Evolutionary conservation across 495 filamentous ascomycete genomes (phyloP).

Genomic region (Trichoderma asperelloides): DNA sequence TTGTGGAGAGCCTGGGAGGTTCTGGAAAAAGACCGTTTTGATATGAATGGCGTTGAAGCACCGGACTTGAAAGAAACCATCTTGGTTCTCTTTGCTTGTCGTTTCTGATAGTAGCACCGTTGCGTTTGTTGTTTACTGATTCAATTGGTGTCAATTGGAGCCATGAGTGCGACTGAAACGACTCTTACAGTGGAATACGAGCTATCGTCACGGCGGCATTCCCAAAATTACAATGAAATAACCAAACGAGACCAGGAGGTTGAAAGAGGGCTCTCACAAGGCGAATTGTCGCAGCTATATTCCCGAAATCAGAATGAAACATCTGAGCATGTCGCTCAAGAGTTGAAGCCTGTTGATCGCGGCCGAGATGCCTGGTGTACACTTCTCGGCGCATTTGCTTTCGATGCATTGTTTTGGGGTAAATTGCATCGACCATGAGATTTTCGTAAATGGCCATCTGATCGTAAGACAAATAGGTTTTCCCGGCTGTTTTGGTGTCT

Average conservation of each 20-base stretch:
- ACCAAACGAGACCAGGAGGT: background rate
- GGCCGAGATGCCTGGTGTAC: conserved; percentile 16
- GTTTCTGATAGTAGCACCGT: background rate
- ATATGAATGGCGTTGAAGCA: background rate
- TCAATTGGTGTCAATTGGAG: background rate
- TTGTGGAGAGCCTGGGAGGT: background rate
- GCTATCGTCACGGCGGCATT: background rate
- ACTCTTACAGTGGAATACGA: background rate
- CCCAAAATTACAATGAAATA: background rate
- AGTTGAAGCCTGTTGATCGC: background rate
- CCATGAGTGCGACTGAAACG: conserved; percentile 1
- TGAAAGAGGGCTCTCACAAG: background rate
- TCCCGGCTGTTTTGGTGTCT: conserved; percentile 27
- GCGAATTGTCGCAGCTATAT: background rate
- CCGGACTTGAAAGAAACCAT: background rate
- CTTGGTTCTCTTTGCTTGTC: background rate
- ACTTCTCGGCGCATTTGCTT: conserved; percentile 19
- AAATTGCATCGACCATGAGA: background rate
- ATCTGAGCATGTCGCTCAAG: background rate
- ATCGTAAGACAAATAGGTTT: conserved; percentile 19
- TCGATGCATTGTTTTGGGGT: conserved; percentile 25
- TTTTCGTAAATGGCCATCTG: background rate
- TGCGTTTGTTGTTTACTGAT: background rate
- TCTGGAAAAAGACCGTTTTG: background rate
- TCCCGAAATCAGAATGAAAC: background rate